Base-by-base conservation (phyloP, 768 basidiomycete species). In the Phylloporus arenicola region DNA sequence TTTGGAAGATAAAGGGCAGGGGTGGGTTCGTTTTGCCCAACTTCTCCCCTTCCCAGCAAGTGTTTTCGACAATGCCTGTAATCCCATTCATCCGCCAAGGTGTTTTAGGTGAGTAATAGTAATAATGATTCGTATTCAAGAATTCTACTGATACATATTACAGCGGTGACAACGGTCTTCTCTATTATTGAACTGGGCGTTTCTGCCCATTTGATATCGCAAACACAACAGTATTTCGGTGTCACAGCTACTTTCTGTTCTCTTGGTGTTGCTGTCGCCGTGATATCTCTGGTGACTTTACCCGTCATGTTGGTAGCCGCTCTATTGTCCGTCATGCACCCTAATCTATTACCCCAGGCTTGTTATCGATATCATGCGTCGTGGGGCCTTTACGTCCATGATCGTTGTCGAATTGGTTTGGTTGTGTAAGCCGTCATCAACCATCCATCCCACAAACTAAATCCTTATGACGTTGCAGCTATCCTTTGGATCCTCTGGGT, bases 401-500 rank as follows among this genome's bases (percentile, higher is more conserved):
- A 60, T 74, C 14, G 51, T 63, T 20, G 59, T 71, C 7, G 75
- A 76, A 52, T 27, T 75, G 14, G 40, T 16, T 13, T 73, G 68
- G 70, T 52, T 72, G 47, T 57, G 72, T 75, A 52, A 57, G 72
- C 12, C 12, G 16, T 45, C 22, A 19, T 33, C 14, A 3, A 29
- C 27, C 3, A 25, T 4, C 25, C 27, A 29, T 6, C 27, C 27
- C 27, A 29, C 27, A 10, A 29, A 10, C 27, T 20, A 13, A 30
- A 19, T 40, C 42, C 44, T 8, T 1, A 54, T 40, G 47, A 24
- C 20, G 12, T 45, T 29, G 20, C 48, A 70, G 71, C 49, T 19
- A 6, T 68, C 41, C 63, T 76, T 22, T 68, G 64, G 59, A 45
- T 74, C 35, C 55, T 75, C 29, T 76, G 70, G 75, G 64, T 75